phyloP scores from a whole-genome alignment of 352 stramenopile species.

The Pythium dissotocum region DNA sequence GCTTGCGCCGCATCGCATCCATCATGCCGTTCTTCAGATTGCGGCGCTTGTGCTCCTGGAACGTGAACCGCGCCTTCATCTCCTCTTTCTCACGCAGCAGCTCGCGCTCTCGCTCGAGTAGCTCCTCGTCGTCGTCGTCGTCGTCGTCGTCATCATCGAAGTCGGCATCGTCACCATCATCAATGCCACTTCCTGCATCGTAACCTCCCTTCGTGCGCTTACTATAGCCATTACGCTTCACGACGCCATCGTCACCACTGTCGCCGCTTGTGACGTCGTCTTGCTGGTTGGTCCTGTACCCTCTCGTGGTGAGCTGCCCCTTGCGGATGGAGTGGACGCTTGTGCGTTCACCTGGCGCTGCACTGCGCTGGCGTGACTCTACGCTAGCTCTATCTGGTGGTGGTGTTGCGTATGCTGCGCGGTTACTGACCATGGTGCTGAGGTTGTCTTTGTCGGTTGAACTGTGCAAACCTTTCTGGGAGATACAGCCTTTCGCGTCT shows the following conservation, averaged over 20 bases:
- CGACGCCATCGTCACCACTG: conserved; percentile 9
- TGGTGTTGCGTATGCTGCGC: conserved; percentile 16
- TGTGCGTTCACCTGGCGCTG: neutral
- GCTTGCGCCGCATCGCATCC: conserved; percentile 56
- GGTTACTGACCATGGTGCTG: conserved; percentile 19
- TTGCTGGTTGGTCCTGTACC: conserved; percentile 8
- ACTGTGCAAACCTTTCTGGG: neutral
- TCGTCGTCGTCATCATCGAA: conserved; percentile 36
- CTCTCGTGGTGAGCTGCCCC: conserved; percentile 12
- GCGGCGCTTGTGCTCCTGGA: conserved; percentile 43
- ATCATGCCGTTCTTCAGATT: conserved; percentile 41
- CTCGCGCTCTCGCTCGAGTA: conserved; percentile 29
- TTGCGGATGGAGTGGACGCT: conserved; percentile 16
- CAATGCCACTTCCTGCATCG: neutral
- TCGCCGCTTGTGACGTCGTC: conserved; percentile 23
- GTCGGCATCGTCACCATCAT: conserved; percentile 18
- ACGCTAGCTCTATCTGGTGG: neutral
- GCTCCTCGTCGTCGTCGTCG: conserved; percentile 33
- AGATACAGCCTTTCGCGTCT: conserved; percentile 5
- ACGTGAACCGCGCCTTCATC: conserved; percentile 48
- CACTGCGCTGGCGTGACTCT: neutral
- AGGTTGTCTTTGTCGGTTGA: neutral
- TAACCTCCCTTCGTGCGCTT: neutral
- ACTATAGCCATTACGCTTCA: conserved; percentile 6
- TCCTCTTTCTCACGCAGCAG: conserved; percentile 35